phyloP scores from a whole-genome alignment of 2,329 filamentous ascomycete genomes.

The Seiridium unicorne region DNA sequence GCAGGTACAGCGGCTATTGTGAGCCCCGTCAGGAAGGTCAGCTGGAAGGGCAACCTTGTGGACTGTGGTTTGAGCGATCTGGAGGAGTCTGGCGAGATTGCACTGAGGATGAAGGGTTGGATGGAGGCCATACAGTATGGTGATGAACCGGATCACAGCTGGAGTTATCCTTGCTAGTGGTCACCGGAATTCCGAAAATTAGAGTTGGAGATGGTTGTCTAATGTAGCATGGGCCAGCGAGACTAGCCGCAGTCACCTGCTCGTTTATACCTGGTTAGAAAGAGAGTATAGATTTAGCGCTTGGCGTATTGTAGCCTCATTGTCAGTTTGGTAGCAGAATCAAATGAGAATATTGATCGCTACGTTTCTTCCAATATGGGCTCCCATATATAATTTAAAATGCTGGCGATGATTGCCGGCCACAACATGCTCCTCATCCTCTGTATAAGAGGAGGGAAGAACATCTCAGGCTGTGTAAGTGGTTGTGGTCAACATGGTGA shows the following conservation, averaged over 20 bases:
- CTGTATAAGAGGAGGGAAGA: too few species aligned
- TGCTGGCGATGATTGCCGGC: too few species aligned
- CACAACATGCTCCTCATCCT: too few species aligned
- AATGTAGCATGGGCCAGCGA: neutral
- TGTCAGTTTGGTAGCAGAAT: neutral
- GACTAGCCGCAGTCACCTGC: neutral
- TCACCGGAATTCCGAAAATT: too few species aligned
- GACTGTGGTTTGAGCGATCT: conserved; percentile 78
- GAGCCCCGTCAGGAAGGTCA: conserved; percentile 83
- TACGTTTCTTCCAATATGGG: too few species aligned
- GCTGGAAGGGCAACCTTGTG: conserved; percentile 80
- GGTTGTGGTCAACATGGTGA: too few species aligned
- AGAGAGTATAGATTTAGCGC: conserved; percentile 4
- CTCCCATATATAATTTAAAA: too few species aligned
- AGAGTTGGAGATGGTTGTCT: too few species aligned
- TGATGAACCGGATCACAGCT: conserved; percentile 77
- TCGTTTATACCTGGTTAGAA: neutral
- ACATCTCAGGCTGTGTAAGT: too few species aligned
- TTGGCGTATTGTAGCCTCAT: conserved; percentile 6
- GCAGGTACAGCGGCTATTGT: conserved; percentile 93
- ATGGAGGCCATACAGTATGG: conserved; percentile 96
- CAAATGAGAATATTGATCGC: neutral
- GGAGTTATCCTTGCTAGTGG: conserved; percentile 65
- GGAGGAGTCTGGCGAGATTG: conserved; percentile 85
- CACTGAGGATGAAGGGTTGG: conserved; percentile 89